Evolutionary conservation across 148 eudicot species (phyloP).

Genomic region (Vaccinium myrtillus): DNA sequence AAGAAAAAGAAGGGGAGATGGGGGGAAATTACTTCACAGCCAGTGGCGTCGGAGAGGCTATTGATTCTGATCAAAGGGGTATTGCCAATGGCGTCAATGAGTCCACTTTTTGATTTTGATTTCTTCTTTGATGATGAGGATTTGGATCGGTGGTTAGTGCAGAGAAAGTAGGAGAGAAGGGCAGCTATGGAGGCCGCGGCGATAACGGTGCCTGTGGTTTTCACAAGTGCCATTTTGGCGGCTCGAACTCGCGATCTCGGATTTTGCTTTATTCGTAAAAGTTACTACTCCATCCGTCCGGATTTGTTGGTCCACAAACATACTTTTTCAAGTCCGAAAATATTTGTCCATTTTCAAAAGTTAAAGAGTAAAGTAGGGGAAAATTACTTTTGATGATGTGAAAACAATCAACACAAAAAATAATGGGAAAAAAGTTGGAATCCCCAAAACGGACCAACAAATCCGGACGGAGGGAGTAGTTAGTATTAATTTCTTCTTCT

Average conservation of each 20-base stretch:
- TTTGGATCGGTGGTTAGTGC: constrained; percentile 21
- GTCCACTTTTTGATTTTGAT: constrained; percentile 40
- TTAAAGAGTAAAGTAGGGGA: no score
- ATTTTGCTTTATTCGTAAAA: not conserved
- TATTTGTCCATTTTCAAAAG: no score
- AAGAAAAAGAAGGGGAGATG: no score
- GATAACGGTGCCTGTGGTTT: constrained; percentile 32
- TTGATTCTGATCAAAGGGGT: constrained; percentile 86
- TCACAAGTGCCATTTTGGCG: constrained; percentile 34
- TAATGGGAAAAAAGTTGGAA: no score
- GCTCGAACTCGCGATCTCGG: not conserved
- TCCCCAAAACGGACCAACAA: no score
- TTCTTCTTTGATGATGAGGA: constrained; percentile 27
- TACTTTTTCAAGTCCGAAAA: no score
- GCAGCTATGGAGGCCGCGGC: constrained; percentile 54
- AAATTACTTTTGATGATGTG: no score
- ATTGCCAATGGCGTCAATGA: constrained; percentile 78
- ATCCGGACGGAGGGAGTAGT: no score
- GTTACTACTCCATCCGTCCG: no score
- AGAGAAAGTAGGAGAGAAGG: constrained; percentile 48
- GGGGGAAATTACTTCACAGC: constrained; percentile 57
- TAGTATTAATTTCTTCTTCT: no score
- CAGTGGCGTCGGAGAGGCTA: constrained; percentile 83
- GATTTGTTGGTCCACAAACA: no score
- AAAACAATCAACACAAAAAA: no score